These are phyloP conservation scores for Sphagnum magellanicum DNA, from an alignment of 228 moss, liverwort and hornwort genomes.

Conservation along the genomic window DNA sequence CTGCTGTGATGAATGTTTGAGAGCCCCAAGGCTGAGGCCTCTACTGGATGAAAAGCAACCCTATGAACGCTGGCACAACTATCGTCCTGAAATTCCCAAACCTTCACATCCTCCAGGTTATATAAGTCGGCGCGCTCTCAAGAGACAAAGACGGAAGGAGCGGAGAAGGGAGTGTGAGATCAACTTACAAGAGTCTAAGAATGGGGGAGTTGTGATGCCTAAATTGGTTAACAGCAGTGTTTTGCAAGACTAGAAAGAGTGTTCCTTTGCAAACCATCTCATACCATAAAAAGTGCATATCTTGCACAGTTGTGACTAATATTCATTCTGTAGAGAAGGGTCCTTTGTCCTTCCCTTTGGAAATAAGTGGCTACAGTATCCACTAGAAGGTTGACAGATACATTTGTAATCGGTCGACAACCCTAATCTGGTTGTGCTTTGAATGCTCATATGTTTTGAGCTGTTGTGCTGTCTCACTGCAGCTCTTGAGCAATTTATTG, in stretches of 20 bases:
- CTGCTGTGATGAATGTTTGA: conserved; percentile 62
- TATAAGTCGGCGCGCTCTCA: conserved; percentile 76
- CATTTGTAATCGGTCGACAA: too few relatives aligned
- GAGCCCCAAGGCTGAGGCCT: conserved; percentile 71
- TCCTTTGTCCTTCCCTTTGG: too few relatives aligned
- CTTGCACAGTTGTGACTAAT: too few relatives aligned
- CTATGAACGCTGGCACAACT: conserved; percentile 93
- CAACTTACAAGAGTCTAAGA: not conserved
- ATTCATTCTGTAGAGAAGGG: too few relatives aligned
- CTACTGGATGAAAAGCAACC: conserved; percentile 46
- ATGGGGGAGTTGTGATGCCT: not conserved
- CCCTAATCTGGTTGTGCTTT: too few relatives aligned
- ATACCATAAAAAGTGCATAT: too few relatives aligned
- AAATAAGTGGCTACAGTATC: too few relatives aligned
- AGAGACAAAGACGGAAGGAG: conserved; percentile 77
- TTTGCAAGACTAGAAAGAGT: not conserved
- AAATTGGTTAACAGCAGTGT: not conserved
- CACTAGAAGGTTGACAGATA: too few relatives aligned
- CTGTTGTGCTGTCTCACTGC: too few relatives aligned
- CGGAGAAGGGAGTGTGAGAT: conserved; percentile 27
- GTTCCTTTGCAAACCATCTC: not conserved
- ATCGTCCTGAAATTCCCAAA: conserved; percentile 51
- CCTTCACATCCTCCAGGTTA: conserved; percentile 61
- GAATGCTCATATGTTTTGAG: too few relatives aligned
- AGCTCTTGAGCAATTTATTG: too few relatives aligned